A percentile compares a stretch with the other conserved stretches of the same genome.
Evolutionary conservation across 495 filamentous ascomycete species (phyloP).

Genomic region (Penicillium cosmopolitanum): DNA sequence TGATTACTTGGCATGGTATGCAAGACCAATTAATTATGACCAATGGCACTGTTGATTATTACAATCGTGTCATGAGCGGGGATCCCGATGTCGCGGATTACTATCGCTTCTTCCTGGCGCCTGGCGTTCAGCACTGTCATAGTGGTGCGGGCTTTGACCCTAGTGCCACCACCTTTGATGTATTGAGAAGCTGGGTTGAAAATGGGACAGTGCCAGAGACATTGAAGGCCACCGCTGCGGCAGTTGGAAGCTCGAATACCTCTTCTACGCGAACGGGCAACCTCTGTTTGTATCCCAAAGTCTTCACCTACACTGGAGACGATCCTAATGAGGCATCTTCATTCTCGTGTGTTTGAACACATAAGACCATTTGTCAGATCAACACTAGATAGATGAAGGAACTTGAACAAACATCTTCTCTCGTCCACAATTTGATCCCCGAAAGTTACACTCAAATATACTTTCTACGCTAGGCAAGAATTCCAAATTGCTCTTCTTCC

Average conservation of each 20-base stretch:
- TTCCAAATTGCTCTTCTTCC: not conserved
- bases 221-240: not conserved
- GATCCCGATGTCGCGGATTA: slow-evolving; percentile 17
- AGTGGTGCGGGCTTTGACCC: slow-evolving; percentile 4
- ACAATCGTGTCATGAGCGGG: slow-evolving; percentile 27
- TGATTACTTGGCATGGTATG: slow-evolving; percentile 47
- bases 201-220: not conserved
- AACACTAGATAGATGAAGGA: not conserved
- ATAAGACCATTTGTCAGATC: not conserved
- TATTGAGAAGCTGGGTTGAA: not conserved
- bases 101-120: slow-evolving; percentile 27
- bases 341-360: not conserved
- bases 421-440: not conserved
- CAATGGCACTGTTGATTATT: slow-evolving; percentile 19
- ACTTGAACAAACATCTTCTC: not conserved
- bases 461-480: not conserved
- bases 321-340: not conserved
- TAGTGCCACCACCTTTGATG: not conserved
- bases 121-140: slow-evolving; percentile 25
- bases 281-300: not conserved
- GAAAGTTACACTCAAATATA: too few relatives aligned
- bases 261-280: not conserved
- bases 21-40: not conserved
- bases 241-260: not conserved
- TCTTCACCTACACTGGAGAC: not conserved